Conservation (phyloP, 106 monocot species). For the Iris macrosiphon region DNA sequence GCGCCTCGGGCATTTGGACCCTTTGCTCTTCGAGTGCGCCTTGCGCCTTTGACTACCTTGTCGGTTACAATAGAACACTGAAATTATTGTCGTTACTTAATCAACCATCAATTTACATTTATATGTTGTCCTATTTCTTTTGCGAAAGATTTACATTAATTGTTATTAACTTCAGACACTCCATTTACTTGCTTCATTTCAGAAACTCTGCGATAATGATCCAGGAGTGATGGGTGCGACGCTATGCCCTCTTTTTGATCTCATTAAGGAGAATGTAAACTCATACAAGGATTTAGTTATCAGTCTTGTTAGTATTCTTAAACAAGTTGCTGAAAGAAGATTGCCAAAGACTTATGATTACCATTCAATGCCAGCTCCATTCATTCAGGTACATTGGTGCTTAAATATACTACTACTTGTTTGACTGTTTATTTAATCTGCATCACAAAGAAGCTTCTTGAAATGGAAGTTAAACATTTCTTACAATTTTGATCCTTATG, state of each 20-base stretch:
- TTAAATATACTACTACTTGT: background rate
- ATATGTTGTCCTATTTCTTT: too few species aligned
- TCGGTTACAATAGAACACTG: too few species aligned
- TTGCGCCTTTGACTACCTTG: too few species aligned
- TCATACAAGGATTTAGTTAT: slow-evolving; percentile 89
- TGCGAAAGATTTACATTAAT: too few species aligned
- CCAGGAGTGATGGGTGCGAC: slow-evolving; percentile 99
- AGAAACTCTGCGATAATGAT: slow-evolving; percentile 93
- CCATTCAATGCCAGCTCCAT: slow-evolving; percentile 98
- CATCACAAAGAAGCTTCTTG: too few species aligned
- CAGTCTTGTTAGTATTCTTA: slow-evolving; percentile 94
- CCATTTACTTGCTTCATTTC: slow-evolving; percentile 9
- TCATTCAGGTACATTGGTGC: slow-evolving; percentile 73
- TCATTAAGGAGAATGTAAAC: slow-evolving; percentile 71
- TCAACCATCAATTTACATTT: background rate
- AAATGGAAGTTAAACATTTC: too few species aligned
- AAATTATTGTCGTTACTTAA: too few species aligned
- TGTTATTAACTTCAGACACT: background rate
- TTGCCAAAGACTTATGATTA: slow-evolving; percentile 93
- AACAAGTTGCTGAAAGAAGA: slow-evolving; percentile 92
- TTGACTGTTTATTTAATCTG: background rate
- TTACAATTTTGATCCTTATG: too few species aligned
- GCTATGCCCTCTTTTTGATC: slow-evolving; percentile 92
- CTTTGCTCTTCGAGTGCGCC: too few species aligned
- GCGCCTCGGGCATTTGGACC: too few species aligned